Evolutionary conservation across 2,329 filamentous ascomycete genomes (phyloP), one percentile per base, ranked within the genome.

Genomic region (Trichoderma cornu-damae): DNA sequence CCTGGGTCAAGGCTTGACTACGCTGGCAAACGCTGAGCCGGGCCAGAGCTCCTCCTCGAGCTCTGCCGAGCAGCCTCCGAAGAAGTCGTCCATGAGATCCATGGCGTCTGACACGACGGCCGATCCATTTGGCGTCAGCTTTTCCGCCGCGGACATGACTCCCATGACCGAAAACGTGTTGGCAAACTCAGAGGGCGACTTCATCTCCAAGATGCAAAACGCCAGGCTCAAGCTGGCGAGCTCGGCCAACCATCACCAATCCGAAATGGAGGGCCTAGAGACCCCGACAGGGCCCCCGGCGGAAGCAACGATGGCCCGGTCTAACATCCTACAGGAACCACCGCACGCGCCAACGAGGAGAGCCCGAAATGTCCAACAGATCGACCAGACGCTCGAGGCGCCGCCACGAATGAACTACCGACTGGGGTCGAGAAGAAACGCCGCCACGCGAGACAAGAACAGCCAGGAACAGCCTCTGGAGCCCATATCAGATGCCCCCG

Each of bases 341-440:
- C 77, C 80, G 2, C 79, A 79, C 56, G 80, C 80, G 11, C 80
- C 80, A 1, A 61, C 70, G 16, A 76, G 81, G 59, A 81, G 79
- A 63, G 78, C 78, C 37, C 79, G 82, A 49, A 80, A 79, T 37
- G 73, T 77, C 3, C 81, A 83, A 16, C 69, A 76, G 4, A 66
- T 76, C 18, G 82, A 85, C 12, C 63, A 79, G 24, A 74, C 78
- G 43, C 65, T 76, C 24, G 85, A 88, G 56, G 78, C 79, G 1
- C 82, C 85, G 1, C 81, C 85, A n/a, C 84, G 81, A 67, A 82
- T 86, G 76, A 82, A 82, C 63, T 80, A 86, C 60, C 75, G 79
- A 6, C 61, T 81, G 26, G 77, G 77, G 14, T 66, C 76, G 3
- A 79, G 77, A 63, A 74, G 63, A 69, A 70, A 66, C 60, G 64